Conservation (phyloP, 495 filamentous ascomycete genomes). For the Penicillium cataractarum region DNA sequence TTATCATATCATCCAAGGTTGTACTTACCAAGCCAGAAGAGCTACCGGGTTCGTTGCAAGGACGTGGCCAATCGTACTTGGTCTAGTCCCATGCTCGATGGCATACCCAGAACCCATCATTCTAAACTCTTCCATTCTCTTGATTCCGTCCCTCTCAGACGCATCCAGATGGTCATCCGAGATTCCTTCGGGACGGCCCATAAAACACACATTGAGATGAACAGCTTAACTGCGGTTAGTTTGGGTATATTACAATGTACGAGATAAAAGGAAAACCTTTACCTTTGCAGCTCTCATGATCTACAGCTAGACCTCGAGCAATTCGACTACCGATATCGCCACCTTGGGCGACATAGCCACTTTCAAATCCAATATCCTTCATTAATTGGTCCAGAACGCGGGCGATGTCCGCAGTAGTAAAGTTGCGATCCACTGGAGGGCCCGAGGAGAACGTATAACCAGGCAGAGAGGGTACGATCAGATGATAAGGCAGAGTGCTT, state of each 20-base stretch:
- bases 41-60: constrained; percentile 61
- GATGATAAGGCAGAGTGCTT: constrained; percentile 61
- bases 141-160: constrained; percentile 38
- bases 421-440: constrained; percentile 53
- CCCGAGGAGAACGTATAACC: constrained; percentile 63
- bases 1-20: background rate
- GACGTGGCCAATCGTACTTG: constrained; percentile 64
- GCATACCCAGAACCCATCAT: constrained; percentile 55
- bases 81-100: constrained; percentile 59
- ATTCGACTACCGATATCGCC: constrained; percentile 66
- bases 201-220: constrained; percentile 42
- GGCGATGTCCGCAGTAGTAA: constrained; percentile 43
- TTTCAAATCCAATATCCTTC: constrained; percentile 59
- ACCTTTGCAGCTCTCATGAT: constrained; percentile 51
- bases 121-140: constrained; percentile 38
- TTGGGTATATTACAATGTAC: background rate
- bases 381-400: constrained; percentile 61
- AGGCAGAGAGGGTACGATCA: constrained; percentile 67
- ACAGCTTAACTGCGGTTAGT: constrained; percentile 32
- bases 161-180: constrained; percentile 47
- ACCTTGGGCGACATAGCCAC: constrained; percentile 66
- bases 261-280: constrained; percentile 10
- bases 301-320: constrained; percentile 44
- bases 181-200: constrained; percentile 62
- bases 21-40: constrained; percentile 63